A percentile compares a stretch with the other conserved stretches of the same genome.
Conservation (phyloP, 129 eudicot species). For the carrot (Daucus carota) region DNA sequence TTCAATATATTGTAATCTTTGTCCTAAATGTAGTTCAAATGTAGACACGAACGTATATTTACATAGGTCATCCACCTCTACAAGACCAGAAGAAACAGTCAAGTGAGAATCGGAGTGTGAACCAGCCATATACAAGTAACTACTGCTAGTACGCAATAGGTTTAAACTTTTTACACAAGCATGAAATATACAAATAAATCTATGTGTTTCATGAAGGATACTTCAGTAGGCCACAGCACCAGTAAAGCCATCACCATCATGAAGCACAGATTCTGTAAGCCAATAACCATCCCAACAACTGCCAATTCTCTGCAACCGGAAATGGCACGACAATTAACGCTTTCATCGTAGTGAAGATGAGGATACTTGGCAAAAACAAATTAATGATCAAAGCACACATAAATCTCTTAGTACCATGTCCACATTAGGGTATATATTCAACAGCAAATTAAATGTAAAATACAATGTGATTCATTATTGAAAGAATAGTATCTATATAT, state of each 20-base stretch:
- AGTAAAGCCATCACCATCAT: constrained; percentile 84
- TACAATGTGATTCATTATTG: neutral
- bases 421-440: neutral
- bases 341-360: neutral
- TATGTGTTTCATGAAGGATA: constrained; percentile 4
- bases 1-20: neutral
- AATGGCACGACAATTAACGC: neutral
- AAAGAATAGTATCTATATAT: neutral
- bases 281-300: constrained; percentile 98
- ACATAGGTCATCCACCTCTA: neutral
- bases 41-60: neutral
- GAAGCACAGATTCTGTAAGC: constrained; percentile 88
- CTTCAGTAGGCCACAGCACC: constrained; percentile 88
- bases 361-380: neutral
- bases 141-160: neutral
- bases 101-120: neutral
- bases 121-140: neutral
- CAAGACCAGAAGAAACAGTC: neutral
- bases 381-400: neutral
- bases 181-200: neutral
- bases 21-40: neutral
- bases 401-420: neutral
- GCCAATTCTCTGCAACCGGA: constrained; percentile 58
- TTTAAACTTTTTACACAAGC: neutral
- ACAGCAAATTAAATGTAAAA: neutral